Evolutionary conservation across 371 early-diverging fungal species (phyloP), one percentile per base, ranked within the genome.

Genomic region (Amoeboaphelidium occidentale): DNA sequence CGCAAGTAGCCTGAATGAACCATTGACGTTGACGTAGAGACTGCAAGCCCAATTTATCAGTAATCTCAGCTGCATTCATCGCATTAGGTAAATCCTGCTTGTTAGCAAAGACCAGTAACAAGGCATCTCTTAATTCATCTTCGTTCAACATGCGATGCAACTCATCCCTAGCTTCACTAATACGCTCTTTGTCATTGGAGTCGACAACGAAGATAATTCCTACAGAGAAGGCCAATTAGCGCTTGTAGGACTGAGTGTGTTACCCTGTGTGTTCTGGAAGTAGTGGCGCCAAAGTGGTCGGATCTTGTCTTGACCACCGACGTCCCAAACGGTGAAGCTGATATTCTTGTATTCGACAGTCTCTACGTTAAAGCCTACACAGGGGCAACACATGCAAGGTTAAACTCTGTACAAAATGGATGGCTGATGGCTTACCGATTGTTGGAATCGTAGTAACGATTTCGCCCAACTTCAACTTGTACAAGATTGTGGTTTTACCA

Each of bases 401-500:
- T n/a, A n/a, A n/a, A n/a, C n/a, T n/a, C n/a, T n/a, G n/a, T n/a
- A n/a, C n/a, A n/a, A n/a, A n/a, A n/a, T n/a, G n/a, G n/a, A n/a
- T n/a, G n/a, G n/a, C n/a, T n/a, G n/a, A n/a, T n/a, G n/a, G n/a
- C n/a, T n/a, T n/a, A 32, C 39, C 6, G 17, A 25, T 60, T 1
- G 98, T 98, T 39, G 99, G 99, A 60, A 97, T 92, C 49, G 99
- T 97, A 42, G 91, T 89, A 50, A 94, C 91, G 53, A 87, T 83
- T 70, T 92, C 88, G 51, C 92, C 94, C 51, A 89, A 72, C 77
- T 98, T 87, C 53, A 84, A 67, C 61, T 75, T 70, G 70, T 81
- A 76, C 23, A 75, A 58, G 46, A 79, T 74, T 28, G 75, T 75
- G 23, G 79, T 76, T 58, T 79, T 83, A 44, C 83, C 79, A 41